A percentile compares a stretch with the other conserved stretches of the same genome.
Evolutionary conservation across 495 filamentous ascomycete species (phyloP).

Genomic region (Trypethelium eluteriae): DNA sequence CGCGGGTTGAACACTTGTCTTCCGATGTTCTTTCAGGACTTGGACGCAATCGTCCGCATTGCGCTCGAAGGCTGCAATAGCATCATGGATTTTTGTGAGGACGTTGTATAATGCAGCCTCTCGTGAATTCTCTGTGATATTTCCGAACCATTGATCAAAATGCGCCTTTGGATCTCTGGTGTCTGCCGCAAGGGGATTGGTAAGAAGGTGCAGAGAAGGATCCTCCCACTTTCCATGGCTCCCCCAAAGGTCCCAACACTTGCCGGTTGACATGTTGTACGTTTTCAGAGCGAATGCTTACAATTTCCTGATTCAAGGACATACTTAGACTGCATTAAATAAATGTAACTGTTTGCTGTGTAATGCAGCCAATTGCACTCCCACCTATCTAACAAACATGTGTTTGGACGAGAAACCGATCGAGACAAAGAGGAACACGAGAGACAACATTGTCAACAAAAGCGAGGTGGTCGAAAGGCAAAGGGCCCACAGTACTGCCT

Average conservation of each 20-base stretch:
- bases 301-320: background rate
- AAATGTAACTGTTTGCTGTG: background rate
- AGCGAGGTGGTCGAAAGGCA: background rate
- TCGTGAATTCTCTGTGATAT: too few species aligned
- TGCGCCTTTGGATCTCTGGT: too few species aligned
- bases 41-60: background rate
- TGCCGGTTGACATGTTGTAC: background rate
- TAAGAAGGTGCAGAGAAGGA: background rate
- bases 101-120: too few species aligned
- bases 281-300: too few species aligned
- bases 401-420: background rate
- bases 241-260: constrained; percentile 4
- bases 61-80: background rate
- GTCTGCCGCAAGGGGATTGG: background rate
- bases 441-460: background rate
- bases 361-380: background rate
- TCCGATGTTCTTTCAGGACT: background rate
- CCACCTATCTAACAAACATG: background rate
- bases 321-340: background rate
- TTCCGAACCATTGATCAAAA: background rate
- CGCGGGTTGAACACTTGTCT: background rate
- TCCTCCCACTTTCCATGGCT: background rate
- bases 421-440: background rate
- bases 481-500: background rate
- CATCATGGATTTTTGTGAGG: too few species aligned